phyloP scores from a whole-genome alignment of 169 alveolate species.

The Toxoplasma gondii region DNA sequence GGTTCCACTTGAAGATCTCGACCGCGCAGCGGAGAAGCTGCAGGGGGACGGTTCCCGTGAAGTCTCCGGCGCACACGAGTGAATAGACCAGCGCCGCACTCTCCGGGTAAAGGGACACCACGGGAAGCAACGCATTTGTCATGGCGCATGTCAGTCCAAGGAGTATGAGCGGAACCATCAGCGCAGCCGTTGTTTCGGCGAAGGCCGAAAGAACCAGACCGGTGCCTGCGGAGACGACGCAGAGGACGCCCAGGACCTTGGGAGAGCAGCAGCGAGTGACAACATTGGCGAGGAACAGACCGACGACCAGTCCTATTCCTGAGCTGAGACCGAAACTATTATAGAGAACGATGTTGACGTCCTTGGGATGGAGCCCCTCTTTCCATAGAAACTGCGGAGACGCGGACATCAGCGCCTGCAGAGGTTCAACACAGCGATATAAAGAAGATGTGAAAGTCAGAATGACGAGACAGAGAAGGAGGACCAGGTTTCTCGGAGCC shows the following conservation, averaged over 20 bases:
- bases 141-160: constrained; percentile 24
- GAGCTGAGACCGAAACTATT: not conserved
- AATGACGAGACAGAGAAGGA: not conserved
- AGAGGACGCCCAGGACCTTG: constrained; percentile 30
- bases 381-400: not conserved
- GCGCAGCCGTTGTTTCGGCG: constrained; percentile 24
- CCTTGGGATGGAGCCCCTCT: not conserved
- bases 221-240: not conserved
- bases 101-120: not conserved
- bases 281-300: constrained; percentile 10
- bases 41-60: not conserved
- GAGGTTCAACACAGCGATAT: constrained; percentile 9
- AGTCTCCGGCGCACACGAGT: constrained; percentile 6
- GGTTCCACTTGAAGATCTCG: not conserved
- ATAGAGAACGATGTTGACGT: not conserved
- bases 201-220: not conserved
- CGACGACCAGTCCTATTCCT: not conserved
- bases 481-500: not conserved
- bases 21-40: not conserved
- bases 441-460: not conserved
- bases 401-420: not conserved
- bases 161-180: not conserved
- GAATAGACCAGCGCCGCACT: not conserved
- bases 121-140: constrained; percentile 23
- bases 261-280: not conserved